Base-by-base conservation (phyloP, 768 basidiomycete species). In the Kwoniella heveanensis region DNA sequence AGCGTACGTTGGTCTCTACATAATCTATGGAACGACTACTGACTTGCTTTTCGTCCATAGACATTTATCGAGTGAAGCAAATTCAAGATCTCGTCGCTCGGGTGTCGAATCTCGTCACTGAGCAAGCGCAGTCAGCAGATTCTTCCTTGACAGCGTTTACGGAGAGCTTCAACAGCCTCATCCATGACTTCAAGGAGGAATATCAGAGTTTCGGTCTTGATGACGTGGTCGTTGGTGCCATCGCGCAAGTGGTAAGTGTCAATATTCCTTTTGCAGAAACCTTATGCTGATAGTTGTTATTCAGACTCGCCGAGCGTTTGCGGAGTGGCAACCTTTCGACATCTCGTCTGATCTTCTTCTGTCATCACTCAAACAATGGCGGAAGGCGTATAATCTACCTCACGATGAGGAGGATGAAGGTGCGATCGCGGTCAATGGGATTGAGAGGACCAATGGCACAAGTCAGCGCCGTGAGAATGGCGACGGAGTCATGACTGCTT, bases 201-300 rank as follows among this genome's bases (percentile, higher is more conserved):
- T 93, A 91, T 72, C 87, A 88, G 22, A 83, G 79, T 58, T 90
- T 93, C 73, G 83, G 84, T 17, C 81, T 99, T 32, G 96, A 98
- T 67, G 94, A 98, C 74, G 86, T 98, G 24, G 87, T 95, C 4
- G 90, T 99, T 2, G 94, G 89, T 21, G 92, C 95, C 3, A 89
- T 99, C 54, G 85, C 88, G 3, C 96, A 95, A 1, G 80, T 86
- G 15, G 87, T 88, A 67, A 70, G 85, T 79, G 1, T 0, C 22
- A 15, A 15, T 19, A 25, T 36, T 27, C 1, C 17, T 27, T 13
- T 9, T 47, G 8, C 21, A 27, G n/a, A 60, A 9, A 44, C 4
- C 9, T 44, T 17, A 44, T 17, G 32, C 39, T 44, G 32, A 32
- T 17, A 17, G 6, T 63, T 46, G 5, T 5, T 32, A 32, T 13